phyloP scores from a whole-genome alignment of 441 rosid genomes.

The Hura crepitans region DNA sequence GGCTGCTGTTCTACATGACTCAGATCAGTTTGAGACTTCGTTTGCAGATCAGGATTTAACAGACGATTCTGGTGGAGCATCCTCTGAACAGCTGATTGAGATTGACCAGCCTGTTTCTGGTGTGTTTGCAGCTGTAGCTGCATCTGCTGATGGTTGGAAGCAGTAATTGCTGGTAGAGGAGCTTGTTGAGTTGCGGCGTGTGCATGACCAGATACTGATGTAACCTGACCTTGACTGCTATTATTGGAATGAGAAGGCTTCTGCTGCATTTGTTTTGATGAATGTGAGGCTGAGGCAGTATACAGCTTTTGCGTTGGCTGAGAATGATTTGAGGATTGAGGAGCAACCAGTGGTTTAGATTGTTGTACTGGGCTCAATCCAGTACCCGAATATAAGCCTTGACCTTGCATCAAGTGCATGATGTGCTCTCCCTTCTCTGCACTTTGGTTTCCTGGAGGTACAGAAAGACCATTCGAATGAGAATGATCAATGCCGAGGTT shows the following conservation, averaged over 20 bases:
- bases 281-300: conserved; percentile 43
- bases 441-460: conserved; percentile 54
- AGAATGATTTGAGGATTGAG: conserved; percentile 53
- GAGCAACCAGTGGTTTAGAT: conserved; percentile 55
- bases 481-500: conserved; percentile 62
- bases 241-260: conserved; percentile 59
- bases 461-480: conserved; percentile 62
- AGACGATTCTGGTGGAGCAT: conserved; percentile 55
- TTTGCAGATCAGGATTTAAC: conserved; percentile 42
- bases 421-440: conserved; percentile 67
- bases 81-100: conserved; percentile 55
- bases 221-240: conserved; percentile 54
- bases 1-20: conserved; percentile 45
- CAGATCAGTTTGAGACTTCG: conserved; percentile 59
- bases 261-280: conserved; percentile 54
- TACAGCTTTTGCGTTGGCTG: conserved; percentile 51
- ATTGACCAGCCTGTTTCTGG: conserved; percentile 64
- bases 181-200: conserved; percentile 44
- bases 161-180: conserved; percentile 41
- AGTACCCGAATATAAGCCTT: conserved; percentile 56
- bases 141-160: conserved; percentile 66
- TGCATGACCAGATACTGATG: conserved; percentile 45
- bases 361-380: conserved; percentile 47
- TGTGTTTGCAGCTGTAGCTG: conserved; percentile 44
- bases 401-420: conserved; percentile 60